phyloP scores from a whole-genome alignment of 306 rosid genomes.

The Senna tora region DNA sequence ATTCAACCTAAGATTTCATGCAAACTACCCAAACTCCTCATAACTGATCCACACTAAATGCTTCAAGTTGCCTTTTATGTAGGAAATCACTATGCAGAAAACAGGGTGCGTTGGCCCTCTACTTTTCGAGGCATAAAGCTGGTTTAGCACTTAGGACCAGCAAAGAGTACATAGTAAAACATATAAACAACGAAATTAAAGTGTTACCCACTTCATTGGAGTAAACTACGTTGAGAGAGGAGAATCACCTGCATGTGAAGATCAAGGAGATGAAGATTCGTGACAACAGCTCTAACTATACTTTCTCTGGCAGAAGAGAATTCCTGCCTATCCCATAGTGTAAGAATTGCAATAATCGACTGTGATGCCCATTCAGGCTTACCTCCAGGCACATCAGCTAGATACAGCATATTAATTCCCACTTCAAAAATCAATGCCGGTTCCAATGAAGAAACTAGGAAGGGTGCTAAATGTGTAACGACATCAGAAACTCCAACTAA shows the following conservation, averaged over 20 bases:
- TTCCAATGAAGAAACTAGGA: slow-evolving; percentile 87
- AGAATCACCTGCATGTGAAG: slow-evolving; percentile 90
- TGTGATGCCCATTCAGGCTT: slow-evolving; percentile 99
- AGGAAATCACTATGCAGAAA: neutral
- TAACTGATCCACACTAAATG: neutral
- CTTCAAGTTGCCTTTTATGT: neutral
- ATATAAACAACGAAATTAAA: neutral
- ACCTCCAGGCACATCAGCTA: slow-evolving; percentile 99
- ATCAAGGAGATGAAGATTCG: slow-evolving; percentile 95
- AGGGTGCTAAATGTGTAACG: slow-evolving; percentile 89
- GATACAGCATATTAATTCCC: slow-evolving; percentile 89
- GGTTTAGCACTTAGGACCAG: neutral
- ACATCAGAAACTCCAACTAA: slow-evolving; percentile 93
- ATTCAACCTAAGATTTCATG: slow-evolving; percentile 1
- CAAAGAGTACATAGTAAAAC: neutral
- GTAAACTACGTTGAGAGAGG: slow-evolving; percentile 9
- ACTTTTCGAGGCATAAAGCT: neutral
- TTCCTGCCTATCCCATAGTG: slow-evolving; percentile 96
- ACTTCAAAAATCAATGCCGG: slow-evolving; percentile 95
- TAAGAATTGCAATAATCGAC: slow-evolving; percentile 87
- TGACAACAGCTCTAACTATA: slow-evolving; percentile 95
- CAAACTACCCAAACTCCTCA: neutral
- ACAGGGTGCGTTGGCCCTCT: neutral
- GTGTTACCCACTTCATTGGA: slow-evolving; percentile 6
- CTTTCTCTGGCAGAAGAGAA: slow-evolving; percentile 94